Base-by-base conservation (phyloP, 1,139 yeast genomes). In the Hyphopichia fennica region DNA sequence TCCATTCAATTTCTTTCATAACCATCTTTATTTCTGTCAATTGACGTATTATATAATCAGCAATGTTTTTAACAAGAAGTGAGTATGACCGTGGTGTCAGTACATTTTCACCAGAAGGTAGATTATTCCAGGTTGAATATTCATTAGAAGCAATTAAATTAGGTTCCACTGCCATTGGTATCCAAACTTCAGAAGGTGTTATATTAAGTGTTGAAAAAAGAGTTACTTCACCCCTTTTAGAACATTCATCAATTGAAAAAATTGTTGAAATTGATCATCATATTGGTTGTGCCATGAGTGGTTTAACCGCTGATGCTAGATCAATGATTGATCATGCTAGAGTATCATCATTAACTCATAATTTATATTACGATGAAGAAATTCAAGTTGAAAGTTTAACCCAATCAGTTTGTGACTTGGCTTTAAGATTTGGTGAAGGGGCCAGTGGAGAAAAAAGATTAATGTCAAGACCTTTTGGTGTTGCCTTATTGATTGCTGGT, bases 381-480 rank as follows among this genome's bases (percentile, higher is more conserved):
- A 89, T 93, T 57, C 87, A 87, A 45, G 96, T 93, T 31, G 99
- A 95, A 65, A 82, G 96, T 41, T 81, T 93, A 57, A 91, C 99
- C 13, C 99, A 95, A 66, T 84, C 96, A 1, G 96, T 95, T 20
- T 93, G 99, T 66, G 99, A 95, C 68, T 77, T 95, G 61, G 99
- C 99, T 2, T 75, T 95, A 55, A 79, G 98, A 62, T 95, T 95
- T 57, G 99, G 99, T 47, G 99, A 93, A 70, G 97, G 98, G 52
- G 99, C 97, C 10, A 85, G 93, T 36, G 99, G 97, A 47, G 98
- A 93, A 62, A 95, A 95, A 65, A 80, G 96, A 62, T 79, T 91
- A 55, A 95, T 95, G 99, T 89, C 97, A 4, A 83, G 99, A 69
- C 99, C 99, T 10, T 95, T 95, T 65, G 99, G 99, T 61, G 99